Base-by-base conservation (phyloP, 495 filamentous ascomycete genomes). In the Eremomyces bilateralis region DNA sequence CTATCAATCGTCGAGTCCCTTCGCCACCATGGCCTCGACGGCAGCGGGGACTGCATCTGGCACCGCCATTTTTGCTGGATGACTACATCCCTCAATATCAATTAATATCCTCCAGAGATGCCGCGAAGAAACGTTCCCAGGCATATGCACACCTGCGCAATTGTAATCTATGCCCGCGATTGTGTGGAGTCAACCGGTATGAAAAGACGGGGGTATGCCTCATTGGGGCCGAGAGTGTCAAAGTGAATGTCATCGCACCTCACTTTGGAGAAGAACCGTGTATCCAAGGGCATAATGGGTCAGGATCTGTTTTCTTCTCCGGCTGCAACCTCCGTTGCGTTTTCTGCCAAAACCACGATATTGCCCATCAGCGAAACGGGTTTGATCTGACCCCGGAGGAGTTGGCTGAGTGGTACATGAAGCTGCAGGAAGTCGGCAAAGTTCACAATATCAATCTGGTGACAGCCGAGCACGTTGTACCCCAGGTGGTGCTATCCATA, bases 341-440 rank as follows among this genome's bases (percentile, higher is more conserved):
- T 0, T 83, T 83, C 46, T 85, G 78, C 50, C 77, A 83, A 49
- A 83, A 83, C 54, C 65, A 80, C 51, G 76, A 80, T 31, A 83
- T 83, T 24, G 63, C 76, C 1, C 77, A 84, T 41, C 64, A 71
- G 45, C 59, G 68, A 4, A 76, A 75, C 32, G 76, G 77, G 2
- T 68, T 71, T 42, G 73, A 80, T 41, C 52, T 81, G n/a, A 76
- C 73, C 0, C 76, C 79, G 10, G 71, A 76, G 46, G 66, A 80
- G 47, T 61, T 85, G 2, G 79, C 63, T 2, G 65, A 73, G 17
- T 80, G 77, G 77, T 80, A 69, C 47, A 37, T 84, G 25, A 82
- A 80, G 50, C 56, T 88, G 13, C 76, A 83, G 44, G 61, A 75
- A 1, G 57, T 76, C 2, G 76, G 76, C 3, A 54, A 61, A 6